These are phyloP conservation scores for Candida chauliodis DNA, from an alignment of 805 yeast species.

Conservation along the genomic window DNA sequence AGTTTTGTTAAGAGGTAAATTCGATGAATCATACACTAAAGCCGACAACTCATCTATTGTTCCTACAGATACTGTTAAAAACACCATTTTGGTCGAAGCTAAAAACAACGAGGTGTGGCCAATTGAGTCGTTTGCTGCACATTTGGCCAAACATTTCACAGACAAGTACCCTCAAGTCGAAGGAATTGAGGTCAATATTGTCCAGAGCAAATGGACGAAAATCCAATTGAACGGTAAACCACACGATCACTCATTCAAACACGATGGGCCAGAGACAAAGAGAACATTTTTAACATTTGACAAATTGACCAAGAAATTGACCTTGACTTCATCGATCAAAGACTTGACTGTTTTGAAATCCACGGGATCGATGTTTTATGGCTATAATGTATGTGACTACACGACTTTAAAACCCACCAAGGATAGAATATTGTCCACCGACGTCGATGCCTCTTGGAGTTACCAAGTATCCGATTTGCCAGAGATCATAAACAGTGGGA, in stretches of 20 bases:
- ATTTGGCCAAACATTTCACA: constrained; percentile 76
- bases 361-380: constrained; percentile 91
- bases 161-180: constrained; percentile 72
- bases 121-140: constrained; percentile 85
- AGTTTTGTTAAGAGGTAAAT: constrained; percentile 70
- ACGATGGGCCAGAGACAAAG: constrained; percentile 81
- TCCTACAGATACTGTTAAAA: constrained; percentile 92
- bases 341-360: constrained; percentile 83
- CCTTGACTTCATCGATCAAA: constrained; percentile 65
- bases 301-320: constrained; percentile 49
- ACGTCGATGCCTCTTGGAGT: constrained; percentile 70
- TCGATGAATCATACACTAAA: constrained; percentile 76
- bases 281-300: constrained; percentile 51
- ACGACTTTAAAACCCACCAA: constrained; percentile 80
- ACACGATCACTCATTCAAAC: constrained; percentile 81
- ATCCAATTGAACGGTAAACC: constrained; percentile 67
- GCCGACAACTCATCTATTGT: constrained; percentile 89
- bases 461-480: constrained; percentile 55
- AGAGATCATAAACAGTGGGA: constrained; percentile 53
- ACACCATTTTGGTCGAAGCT: constrained; percentile 81
- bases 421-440: constrained; percentile 87
- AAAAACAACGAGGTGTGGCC: constrained; percentile 85
- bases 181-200: constrained; percentile 63
- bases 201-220: constrained; percentile 79
- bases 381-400: constrained; percentile 80